phyloP scores from a whole-genome alignment of 345 rosid genomes.

The Aethionema arabicum region DNA sequence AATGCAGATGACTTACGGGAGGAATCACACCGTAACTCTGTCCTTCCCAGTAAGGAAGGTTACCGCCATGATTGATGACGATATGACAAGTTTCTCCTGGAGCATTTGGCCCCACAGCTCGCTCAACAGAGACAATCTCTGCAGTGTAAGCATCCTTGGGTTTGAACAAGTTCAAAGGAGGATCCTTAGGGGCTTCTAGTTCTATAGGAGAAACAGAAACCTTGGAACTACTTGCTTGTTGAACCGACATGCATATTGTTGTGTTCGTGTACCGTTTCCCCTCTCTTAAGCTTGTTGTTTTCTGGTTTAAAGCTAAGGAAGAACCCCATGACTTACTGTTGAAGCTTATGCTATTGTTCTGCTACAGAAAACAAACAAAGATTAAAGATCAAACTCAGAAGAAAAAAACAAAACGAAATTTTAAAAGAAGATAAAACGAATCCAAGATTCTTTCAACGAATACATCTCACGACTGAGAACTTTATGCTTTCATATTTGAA shows the following conservation, averaged over 20 bases:
- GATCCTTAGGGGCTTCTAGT: conserved; percentile 74
- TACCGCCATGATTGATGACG: conserved; percentile 92
- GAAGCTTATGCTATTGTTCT: conserved; percentile 56
- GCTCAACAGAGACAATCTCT: conserved; percentile 88
- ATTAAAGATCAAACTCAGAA: conserved; percentile 8
- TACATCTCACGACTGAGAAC: neutral
- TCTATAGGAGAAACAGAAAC: conserved; percentile 68
- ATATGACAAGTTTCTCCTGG: conserved; percentile 98
- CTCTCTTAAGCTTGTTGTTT: conserved; percentile 40
- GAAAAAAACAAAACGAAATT: neutral
- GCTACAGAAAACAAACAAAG: conserved; percentile 34
- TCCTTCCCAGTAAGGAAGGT: conserved; percentile 99
- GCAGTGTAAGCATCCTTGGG: conserved; percentile 90
- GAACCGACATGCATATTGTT: conserved; percentile 73
- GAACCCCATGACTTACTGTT: conserved; percentile 59
- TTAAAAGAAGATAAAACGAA: neutral
- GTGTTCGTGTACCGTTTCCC: conserved; percentile 30
- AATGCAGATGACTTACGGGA: conserved; percentile 63
- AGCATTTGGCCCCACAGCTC: conserved; percentile 83
- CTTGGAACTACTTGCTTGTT: conserved; percentile 70
- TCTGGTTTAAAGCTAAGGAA: conserved; percentile 46
- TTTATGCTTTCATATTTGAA: neutral
- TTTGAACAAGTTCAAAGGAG: conserved; percentile 85
- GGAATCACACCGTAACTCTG: conserved; percentile 98
- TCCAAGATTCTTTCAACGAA: neutral